Evolutionary conservation across 768 basidiomycete genomes (phyloP).

Genomic region (Cyathus striatus): DNA sequence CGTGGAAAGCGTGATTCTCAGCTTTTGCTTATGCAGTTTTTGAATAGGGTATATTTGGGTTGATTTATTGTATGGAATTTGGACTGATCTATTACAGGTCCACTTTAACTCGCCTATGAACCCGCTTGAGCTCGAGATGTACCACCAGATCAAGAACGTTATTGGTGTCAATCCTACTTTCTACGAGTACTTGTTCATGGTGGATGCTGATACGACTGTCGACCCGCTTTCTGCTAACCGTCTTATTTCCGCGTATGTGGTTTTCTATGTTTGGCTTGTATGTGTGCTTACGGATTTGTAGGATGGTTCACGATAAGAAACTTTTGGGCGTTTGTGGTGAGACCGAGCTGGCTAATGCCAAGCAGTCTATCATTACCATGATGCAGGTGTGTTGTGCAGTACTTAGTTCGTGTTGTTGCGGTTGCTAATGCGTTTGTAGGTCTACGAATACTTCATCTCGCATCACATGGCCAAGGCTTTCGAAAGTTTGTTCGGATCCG

Average conservation of each 20-base stretch:
- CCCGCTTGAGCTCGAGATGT: constrained; percentile 95
- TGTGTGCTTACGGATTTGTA: constrained; percentile 21
- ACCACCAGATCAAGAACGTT: constrained; percentile 99
- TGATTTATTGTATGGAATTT: neutral
- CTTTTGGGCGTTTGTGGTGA: constrained; percentile 94
- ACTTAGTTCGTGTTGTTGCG: neutral
- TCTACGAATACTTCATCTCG: constrained; percentile 98
- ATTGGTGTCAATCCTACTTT: constrained; percentile 99
- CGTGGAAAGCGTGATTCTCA: constrained; percentile 98
- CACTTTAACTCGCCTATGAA: constrained; percentile 97
- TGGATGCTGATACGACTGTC: constrained; percentile 95
- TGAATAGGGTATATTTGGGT: constrained; percentile 73
- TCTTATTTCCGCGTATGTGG: constrained; percentile 84
- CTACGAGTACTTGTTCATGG: constrained; percentile 92
- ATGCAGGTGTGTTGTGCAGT: constrained; percentile 62
- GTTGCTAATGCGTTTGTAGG: constrained; percentile 33
- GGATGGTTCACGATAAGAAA: constrained; percentile 97
- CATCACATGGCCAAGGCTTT: constrained; percentile 99
- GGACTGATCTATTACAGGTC: constrained; percentile 51
- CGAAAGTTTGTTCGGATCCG: constrained; percentile 93
- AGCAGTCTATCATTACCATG: constrained; percentile 95
- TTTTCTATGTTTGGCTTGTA: neutral
- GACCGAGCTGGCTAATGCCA: constrained; percentile 87
- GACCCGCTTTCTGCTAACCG: constrained; percentile 84
- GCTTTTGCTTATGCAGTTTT: constrained; percentile 93